Conservation (phyloP, 2,329 filamentous ascomycete genomes). For the Pseudogymnoascus sp. region DNA sequence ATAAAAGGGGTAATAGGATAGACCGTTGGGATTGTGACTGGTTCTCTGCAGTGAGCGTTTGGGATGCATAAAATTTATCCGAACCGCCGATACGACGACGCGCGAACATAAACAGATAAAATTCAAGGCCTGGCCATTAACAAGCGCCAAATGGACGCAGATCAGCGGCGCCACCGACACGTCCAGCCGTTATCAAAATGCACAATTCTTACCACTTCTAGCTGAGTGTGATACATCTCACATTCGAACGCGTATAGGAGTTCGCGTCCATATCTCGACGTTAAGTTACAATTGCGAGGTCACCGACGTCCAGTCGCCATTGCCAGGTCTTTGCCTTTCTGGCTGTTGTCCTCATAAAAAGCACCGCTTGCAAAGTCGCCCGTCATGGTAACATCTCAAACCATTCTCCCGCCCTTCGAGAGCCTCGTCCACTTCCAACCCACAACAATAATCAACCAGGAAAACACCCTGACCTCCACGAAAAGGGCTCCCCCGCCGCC, state of each 20-base stretch:
- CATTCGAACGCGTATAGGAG: constrained; percentile 1
- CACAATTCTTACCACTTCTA: not conserved
- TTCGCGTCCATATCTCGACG: not conserved
- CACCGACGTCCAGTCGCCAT: not conserved
- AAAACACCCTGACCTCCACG: not conserved
- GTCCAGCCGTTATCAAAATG: constrained; percentile 1
- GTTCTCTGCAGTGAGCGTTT: not conserved
- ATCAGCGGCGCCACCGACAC: constrained; percentile 4
- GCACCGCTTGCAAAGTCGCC: not conserved
- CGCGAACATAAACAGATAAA: not conserved
- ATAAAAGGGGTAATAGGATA: not conserved
- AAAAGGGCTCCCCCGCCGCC: not conserved
- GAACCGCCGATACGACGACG: not conserved
- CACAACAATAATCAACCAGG: not conserved
- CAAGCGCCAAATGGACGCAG: not conserved
- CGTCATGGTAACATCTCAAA: not conserved
- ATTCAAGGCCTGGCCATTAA: not conserved
- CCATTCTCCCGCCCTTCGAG: not conserved
- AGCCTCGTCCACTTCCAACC: not conserved
- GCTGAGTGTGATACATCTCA: constrained; percentile 4
- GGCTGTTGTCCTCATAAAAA: not conserved
- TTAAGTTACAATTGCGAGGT: not conserved
- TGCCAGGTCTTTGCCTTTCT: not conserved
- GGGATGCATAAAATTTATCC: not conserved
- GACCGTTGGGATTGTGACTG: not conserved